Evolutionary conservation across 2,329 filamentous ascomycete genomes (phyloP).

Genomic region (Pezicula neosporulosa): DNA sequence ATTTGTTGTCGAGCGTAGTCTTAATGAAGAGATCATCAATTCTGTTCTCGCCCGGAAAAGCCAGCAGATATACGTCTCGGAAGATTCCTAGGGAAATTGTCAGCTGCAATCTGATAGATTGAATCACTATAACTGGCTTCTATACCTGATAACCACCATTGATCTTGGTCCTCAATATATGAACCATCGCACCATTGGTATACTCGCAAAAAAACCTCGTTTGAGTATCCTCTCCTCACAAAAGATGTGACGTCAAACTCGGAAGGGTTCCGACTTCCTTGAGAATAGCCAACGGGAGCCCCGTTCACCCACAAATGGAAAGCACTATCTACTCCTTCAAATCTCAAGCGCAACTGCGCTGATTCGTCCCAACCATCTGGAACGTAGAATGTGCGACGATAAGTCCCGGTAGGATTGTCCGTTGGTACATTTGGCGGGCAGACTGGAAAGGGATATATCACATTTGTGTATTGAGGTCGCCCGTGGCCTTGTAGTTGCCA

Average conservation of each 20-base stretch:
- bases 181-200: slow-evolving; percentile 69
- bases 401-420: slow-evolving; percentile 52
- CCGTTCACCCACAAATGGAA: slow-evolving; percentile 70
- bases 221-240: slow-evolving; percentile 42
- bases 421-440: slow-evolving; percentile 56
- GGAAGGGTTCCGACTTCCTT: slow-evolving; percentile 64
- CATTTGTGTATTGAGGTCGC: slow-evolving; percentile 65
- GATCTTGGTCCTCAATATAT: slow-evolving; percentile 66
- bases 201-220: slow-evolving; percentile 59
- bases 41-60: slow-evolving; percentile 45
- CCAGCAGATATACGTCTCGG: slow-evolving; percentile 60
- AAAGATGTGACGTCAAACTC: slow-evolving; percentile 64
- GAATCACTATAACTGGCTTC: not conserved
- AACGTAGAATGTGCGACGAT: slow-evolving; percentile 45
- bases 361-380: slow-evolving; percentile 33
- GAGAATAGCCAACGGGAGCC: slow-evolving; percentile 60
- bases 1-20: slow-evolving; percentile 47
- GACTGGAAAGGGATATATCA: slow-evolving; percentile 62
- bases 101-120: not conserved
- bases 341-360: slow-evolving; percentile 59
- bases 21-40: slow-evolving; percentile 58
- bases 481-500: slow-evolving; percentile 71
- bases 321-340: slow-evolving; percentile 69
- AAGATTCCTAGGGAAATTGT: slow-evolving; percentile 48
- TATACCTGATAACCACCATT: slow-evolving; percentile 63